Evolutionary conservation across 2,329 filamentous ascomycete species (phyloP), one percentile per base, ranked within the genome.

Genomic region (Colletotrichum gloeosporioides): DNA sequence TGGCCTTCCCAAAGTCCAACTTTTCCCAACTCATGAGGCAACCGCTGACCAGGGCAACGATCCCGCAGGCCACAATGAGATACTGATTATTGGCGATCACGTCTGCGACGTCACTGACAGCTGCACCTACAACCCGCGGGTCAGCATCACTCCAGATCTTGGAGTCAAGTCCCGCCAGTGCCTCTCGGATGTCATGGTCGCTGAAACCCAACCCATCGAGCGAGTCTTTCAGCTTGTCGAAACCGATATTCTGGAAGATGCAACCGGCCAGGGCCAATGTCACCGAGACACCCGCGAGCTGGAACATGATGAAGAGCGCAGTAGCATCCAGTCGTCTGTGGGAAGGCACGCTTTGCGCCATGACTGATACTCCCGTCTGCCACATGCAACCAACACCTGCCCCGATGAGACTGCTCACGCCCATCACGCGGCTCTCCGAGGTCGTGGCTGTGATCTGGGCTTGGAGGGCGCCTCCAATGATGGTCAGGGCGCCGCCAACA

Each of bases 301-400:
- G 82, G 31, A 80, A 80, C 78, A 85, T 80, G 77, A 82, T 84
- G 74, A 83, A 82, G n/a, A 85, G 73, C 1, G 82, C 80, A 13
- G 82, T 77, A 59, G 80, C 79, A 73, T 85, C 84, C 8, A 83
- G 72, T 4, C 79, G 79, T 9, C 79, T 74, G 49, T 82, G 82
- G 12, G 80, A 80, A 1, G 73, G 73, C 31, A 75, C 73, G n/a
- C n/a, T 66, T 16, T 73, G 73, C 18, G 55, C 22, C 29, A 75
- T 12, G 15, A 85, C 80, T 57, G 81, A 81, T 8, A 82, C 79
- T 8, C 82, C 79, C 3, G 82, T 79, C 68, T 83, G 82, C 76
- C 81, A 84, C 22, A 81, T 78, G 39, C 83, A 77, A 9, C 84
- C 84, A 0, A 83, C 72, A 1, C 83, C 83, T 6, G 82, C 78